Evolutionary conservation across 208 protist species (phyloP), one percentile per base, ranked within the genome.

Genomic region (Acanthamoeba quina): DNA sequence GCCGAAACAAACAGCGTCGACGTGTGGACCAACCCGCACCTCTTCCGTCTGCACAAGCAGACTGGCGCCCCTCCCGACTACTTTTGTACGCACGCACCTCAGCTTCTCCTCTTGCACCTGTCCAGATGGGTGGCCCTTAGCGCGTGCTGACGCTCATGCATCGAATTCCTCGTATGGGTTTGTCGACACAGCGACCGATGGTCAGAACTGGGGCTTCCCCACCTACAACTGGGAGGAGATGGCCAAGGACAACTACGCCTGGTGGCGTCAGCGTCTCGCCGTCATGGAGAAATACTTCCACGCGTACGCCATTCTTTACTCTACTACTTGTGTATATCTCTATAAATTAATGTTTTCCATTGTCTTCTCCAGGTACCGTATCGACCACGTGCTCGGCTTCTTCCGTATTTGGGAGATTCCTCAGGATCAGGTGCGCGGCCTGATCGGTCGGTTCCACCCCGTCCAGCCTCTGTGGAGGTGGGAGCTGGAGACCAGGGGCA

Each of bases 321-420:
- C 44, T 54, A 6, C n/a, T 56, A 4, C 41, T 44, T 4, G 4
- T 44, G 1, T 44, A 1, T 44, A 44, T 44, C 1, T 44, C 41
- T 44, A 44, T 1, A 44, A 4, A 44, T 44, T 1, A 5, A 44
- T 44, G 4, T 44, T 44, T 5, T 5, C 41, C 49, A 21, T 86
- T 89, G 47, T 64, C n/a, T 41, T 93, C 44, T 82, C 68, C 64
- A 82, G 41, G 3, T 98, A 96, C 70, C 93, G 97, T 60, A 98
- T 98, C 44, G 97, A 98, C 94, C 97, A 98, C 82, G 95, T 98
- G 13, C 58, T 98, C 2, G 97, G 97, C 44, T 98, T 97, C 95
- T 98, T 98, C 94, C 92, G 97, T 41, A 98, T 98, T 74, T 98
- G 97, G 97, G 96, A 98, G 76, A 98, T 98, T 26, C 96, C 97